Percentiles rank a stretch among this genome's conserved stretches.
Evolutionary conservation across 345 rosid genomes (phyloP).

Genomic region (Brassica incana): DNA sequence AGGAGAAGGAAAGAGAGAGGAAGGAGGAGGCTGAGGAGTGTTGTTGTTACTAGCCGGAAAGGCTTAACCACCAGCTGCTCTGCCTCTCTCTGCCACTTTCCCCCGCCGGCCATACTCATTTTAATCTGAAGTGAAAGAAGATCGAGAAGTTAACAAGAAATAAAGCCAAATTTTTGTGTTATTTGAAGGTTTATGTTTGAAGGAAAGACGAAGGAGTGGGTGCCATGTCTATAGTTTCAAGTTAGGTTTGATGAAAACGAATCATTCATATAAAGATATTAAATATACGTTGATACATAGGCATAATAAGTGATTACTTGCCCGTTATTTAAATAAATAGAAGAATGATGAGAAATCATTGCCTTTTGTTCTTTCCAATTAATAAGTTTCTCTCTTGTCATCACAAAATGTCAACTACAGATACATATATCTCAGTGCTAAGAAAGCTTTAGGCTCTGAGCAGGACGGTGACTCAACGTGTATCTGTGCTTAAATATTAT

Average conservation of each 20-base stretch:
- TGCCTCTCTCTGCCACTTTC: conserved; percentile 27
- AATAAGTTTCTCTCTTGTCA: too few species aligned
- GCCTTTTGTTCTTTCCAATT: too few species aligned
- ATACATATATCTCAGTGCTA: too few species aligned
- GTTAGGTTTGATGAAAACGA: conserved; percentile 31
- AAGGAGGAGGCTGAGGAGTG: conserved; percentile 59
- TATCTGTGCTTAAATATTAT: too few species aligned
- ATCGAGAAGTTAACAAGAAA: conserved; percentile 1
- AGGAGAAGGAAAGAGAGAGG: conserved; percentile 77
- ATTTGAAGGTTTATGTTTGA: conserved; percentile 31
- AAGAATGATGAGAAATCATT: too few species aligned
- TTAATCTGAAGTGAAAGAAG: not conserved
- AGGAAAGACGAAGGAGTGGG: conserved; percentile 47
- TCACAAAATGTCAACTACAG: too few species aligned
- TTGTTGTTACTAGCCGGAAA: conserved; percentile 47
- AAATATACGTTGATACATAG: too few species aligned
- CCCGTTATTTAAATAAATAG: too few species aligned
- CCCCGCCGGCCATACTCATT: not conserved
- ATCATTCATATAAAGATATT: not conserved
- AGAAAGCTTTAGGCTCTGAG: too few species aligned
- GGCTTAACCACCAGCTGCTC: conserved; percentile 34
- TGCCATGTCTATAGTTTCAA: conserved; percentile 56
- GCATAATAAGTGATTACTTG: too few species aligned
- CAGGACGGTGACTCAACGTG: too few species aligned
- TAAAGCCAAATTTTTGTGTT: not conserved